Conservation (phyloP, 2,329 filamentous ascomycete genomes). For the Pseudogymnoascus sp. region DNA sequence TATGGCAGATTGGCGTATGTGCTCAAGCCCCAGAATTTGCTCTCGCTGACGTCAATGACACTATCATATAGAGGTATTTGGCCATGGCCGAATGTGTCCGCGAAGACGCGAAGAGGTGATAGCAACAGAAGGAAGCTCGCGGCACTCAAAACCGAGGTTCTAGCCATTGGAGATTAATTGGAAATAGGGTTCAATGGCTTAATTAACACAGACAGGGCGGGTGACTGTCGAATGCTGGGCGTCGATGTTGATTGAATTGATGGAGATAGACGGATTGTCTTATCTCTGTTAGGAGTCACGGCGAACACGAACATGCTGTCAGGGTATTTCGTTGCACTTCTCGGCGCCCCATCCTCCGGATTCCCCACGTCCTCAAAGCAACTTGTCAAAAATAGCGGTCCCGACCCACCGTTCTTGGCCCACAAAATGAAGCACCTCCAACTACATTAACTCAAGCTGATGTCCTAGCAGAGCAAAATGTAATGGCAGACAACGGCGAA, state of each 20-base stretch:
- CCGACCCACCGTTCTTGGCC: neutral
- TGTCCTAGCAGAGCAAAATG: neutral
- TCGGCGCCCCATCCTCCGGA: neutral
- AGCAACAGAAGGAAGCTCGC: neutral
- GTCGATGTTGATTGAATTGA: neutral
- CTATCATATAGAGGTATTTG: slow-evolving; percentile 4
- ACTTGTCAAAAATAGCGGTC: neutral
- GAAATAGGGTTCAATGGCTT: neutral
- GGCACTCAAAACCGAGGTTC: neutral
- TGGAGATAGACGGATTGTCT: neutral
- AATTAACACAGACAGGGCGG: neutral
- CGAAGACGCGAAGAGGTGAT: neutral
- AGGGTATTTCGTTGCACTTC: neutral
- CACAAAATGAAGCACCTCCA: neutral
- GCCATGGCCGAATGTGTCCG: neutral
- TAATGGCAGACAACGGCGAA: neutral
- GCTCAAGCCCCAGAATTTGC: slow-evolving; percentile 10
- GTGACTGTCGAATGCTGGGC: neutral
- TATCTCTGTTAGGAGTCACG: neutral
- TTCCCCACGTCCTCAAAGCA: neutral
- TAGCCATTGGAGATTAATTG: neutral
- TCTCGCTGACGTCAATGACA: neutral
- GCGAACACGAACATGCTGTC: neutral
- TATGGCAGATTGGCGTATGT: slow-evolving; percentile 16
- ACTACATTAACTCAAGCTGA: neutral